Evolutionary conservation across 1,139 yeast species (phyloP).

Genomic region (Candida sp.): DNA sequence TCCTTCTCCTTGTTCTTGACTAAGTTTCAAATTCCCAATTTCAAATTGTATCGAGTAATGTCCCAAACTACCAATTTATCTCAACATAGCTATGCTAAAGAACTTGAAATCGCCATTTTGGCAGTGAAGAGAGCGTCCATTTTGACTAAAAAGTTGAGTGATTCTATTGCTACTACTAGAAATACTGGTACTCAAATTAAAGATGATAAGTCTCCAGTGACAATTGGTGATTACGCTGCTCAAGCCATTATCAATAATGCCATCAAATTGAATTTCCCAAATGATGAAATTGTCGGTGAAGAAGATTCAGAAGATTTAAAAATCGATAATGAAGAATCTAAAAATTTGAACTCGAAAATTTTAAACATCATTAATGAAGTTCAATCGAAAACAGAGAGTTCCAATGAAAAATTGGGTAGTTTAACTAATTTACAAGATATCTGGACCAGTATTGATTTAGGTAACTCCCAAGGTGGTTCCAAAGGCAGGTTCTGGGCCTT

Average conservation of each 20-base stretch:
- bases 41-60: neutral
- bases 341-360: slow-evolving; percentile 38
- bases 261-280: slow-evolving; percentile 72
- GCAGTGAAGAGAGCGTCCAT: slow-evolving; percentile 89
- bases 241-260: slow-evolving; percentile 92
- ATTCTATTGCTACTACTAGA: slow-evolving; percentile 57
- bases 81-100: slow-evolving; percentile 41
- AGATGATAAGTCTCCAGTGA: slow-evolving; percentile 90
- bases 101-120: slow-evolving; percentile 73
- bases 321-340: slow-evolving; percentile 36
- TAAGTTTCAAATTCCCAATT: neutral
- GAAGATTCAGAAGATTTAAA: slow-evolving; percentile 75
- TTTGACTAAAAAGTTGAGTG: slow-evolving; percentile 71
- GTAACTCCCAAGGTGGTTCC: slow-evolving; percentile 73
- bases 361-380: slow-evolving; percentile 46
- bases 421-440: slow-evolving; percentile 48
- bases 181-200: slow-evolving; percentile 70
- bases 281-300: slow-evolving; percentile 89
- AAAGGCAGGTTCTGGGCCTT: slow-evolving; percentile 92
- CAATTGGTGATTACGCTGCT: slow-evolving; percentile 95
- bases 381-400: slow-evolving; percentile 29
- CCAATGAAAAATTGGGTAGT: slow-evolving; percentile 30
- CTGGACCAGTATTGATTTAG: slow-evolving; percentile 69
- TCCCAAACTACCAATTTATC: slow-evolving; percentile 4
- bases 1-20: neutral